Percentiles rank a stretch among this genome's conserved stretches.
Conservation (phyloP, 371 early-diverging fungal species). For the Mortierella sp. region DNA sequence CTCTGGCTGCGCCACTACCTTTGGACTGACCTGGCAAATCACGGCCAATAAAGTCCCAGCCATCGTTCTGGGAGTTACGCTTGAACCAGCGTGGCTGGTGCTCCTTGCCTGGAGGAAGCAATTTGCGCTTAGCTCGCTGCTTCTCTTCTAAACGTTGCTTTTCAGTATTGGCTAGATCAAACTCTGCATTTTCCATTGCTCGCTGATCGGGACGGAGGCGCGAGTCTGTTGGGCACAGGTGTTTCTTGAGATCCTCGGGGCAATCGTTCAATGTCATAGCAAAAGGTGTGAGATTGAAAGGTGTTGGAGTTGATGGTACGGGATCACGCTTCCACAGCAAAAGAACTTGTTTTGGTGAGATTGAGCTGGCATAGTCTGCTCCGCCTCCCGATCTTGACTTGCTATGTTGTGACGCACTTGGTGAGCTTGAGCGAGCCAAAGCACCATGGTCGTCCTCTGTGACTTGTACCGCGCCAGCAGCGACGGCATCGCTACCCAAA, state of each 20-base stretch:
- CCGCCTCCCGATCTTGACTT: slow-evolving; percentile 35
- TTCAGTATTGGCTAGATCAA: slow-evolving; percentile 73
- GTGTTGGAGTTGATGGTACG: slow-evolving; percentile 60
- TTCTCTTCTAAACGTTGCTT: slow-evolving; percentile 80
- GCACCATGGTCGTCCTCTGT: slow-evolving; percentile 32
- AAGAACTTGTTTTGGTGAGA: slow-evolving; percentile 59
- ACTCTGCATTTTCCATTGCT: slow-evolving; percentile 78
- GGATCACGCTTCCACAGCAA: slow-evolving; percentile 77
- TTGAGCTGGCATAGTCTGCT: slow-evolving; percentile 18
- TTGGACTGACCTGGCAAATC: slow-evolving; percentile 39
- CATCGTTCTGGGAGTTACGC: slow-evolving; percentile 65
- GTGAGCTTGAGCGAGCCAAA: too few species aligned
- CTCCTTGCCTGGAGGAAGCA: slow-evolving; percentile 64
- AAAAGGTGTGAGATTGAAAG: slow-evolving; percentile 81
- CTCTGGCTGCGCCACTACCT: slow-evolving; percentile 25
- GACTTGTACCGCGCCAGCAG: slow-evolving; percentile 43
- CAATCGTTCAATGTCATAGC: slow-evolving; percentile 83
- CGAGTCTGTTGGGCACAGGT: slow-evolving; percentile 82
- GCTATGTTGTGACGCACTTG: slow-evolving; percentile 7
- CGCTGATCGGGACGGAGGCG: slow-evolving; percentile 85
- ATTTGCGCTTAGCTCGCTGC: slow-evolving; percentile 74
- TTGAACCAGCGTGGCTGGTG: slow-evolving; percentile 84
- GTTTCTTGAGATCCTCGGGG: slow-evolving; percentile 61
- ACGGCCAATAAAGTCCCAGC: slow-evolving; percentile 63
- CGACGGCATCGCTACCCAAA: slow-evolving; percentile 59